phyloP scores from a whole-genome alignment of 768 basidiomycete genomes.

The Melanogaster broomeanus region DNA sequence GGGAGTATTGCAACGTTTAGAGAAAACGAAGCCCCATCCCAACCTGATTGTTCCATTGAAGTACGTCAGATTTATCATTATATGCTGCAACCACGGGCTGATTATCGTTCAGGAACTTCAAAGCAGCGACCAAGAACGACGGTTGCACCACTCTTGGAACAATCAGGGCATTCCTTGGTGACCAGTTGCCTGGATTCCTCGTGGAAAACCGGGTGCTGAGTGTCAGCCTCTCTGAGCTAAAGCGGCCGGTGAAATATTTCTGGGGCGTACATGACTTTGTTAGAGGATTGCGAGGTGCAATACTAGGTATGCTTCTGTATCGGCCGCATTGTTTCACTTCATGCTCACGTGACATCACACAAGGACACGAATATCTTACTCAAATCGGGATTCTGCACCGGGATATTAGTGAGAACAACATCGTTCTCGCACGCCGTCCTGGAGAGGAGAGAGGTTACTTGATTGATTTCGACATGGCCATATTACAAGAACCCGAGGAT shows the following conservation, averaged over 20 bases:
- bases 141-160: not conserved
- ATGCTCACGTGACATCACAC: not conserved
- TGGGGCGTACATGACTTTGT: constrained; percentile 21
- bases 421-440: constrained; percentile 26
- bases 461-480: constrained; percentile 31
- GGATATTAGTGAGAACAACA: constrained; percentile 36
- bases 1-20: not conserved
- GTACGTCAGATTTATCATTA: not conserved
- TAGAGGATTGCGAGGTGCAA: constrained; percentile 12
- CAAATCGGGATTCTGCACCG: constrained; percentile 29
- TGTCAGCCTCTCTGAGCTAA: constrained; percentile 3
- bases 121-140: not conserved
- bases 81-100: no score
- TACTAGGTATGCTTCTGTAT: constrained; percentile 7
- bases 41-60: not conserved
- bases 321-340: not conserved
- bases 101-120: not conserved
- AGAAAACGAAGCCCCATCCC: not conserved
- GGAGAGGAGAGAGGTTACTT: constrained; percentile 25
- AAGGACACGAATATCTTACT: constrained; percentile 20
- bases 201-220: constrained; percentile 6
- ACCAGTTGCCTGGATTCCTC: not conserved
- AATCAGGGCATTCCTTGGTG: constrained; percentile 5
- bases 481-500: not conserved
- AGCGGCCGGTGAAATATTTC: constrained; percentile 13